Base-by-base conservation (phyloP, 257 asterid genomes). In the Ajuga chamaepitys region DNA sequence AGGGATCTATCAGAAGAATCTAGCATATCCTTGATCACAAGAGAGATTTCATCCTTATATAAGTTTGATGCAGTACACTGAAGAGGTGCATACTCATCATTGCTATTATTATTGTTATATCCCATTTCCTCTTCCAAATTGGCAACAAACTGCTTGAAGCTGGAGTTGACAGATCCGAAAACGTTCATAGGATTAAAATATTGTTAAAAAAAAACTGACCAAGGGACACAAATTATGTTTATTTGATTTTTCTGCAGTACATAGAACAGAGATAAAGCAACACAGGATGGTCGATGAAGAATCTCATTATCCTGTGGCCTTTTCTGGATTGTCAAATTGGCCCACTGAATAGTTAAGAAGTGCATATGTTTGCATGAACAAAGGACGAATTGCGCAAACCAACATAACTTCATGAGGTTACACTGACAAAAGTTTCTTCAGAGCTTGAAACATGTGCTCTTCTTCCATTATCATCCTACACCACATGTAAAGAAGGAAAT, bases 61-160 rank as follows among this genome's bases (percentile, higher is more conserved):
- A 70, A 62, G 44, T 68, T 68, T 47, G 59, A 25, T 46, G 75
- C 78, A 57, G 70, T 63, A 59, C 60, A 64, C 30, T 81, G 76
- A 71, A 40, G 68, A 60, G 78, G 66, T 35, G 64, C 68, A 54
- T 72, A 77, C 57, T 81, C 83, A 60, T 54, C 81, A 17, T 38
- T 51, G 71, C 64, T 37, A 68, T 72, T 63, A 59, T 53, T 70
- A 47, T 67, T 77, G 59, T 84, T 81, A 69, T 75, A 61, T 51
- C 53, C 80, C 48, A 75, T 75, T 80, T 85, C 96, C 73, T 84
- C 90, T 76, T 85, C 85, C 87, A 85, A 69, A 74, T 80, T 84
- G 72, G 77, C 70, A 57, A 87, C 85, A 78, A 89, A 82, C 69
- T 89, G 84, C 83, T 81, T 80, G 79, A 92, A 89, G 75, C 98